These are phyloP conservation scores for Candida pseudoglaebosa DNA, from an alignment of 805 yeast species.

Conservation along the genomic window DNA sequence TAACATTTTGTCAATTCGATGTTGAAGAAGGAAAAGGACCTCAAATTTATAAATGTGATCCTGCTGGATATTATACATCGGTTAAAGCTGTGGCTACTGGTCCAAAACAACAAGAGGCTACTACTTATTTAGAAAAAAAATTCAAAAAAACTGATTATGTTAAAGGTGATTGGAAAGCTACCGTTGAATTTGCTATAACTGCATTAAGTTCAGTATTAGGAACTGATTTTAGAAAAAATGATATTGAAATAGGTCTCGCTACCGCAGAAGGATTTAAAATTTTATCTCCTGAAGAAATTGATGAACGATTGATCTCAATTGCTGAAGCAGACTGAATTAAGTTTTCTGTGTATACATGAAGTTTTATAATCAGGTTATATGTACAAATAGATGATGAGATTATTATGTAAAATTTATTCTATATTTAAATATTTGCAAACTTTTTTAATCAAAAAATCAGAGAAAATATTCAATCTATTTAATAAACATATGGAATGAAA, in stretches of 20 bases:
- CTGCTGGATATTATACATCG: constrained; percentile 93
- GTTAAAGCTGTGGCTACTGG: constrained; percentile 93
- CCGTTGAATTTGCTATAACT: constrained; percentile 85
- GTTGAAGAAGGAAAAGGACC: constrained; percentile 80
- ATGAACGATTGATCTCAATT: constrained; percentile 87
- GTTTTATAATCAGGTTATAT: no score
- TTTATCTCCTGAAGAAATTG: constrained; percentile 82
- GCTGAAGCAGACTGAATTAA: constrained; percentile 83
- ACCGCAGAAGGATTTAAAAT: constrained; percentile 65
- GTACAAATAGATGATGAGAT: not conserved
- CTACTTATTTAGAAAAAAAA: constrained; percentile 84
- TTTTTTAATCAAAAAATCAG: not conserved
- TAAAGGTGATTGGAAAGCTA: constrained; percentile 81
- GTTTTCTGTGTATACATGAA: not conserved
- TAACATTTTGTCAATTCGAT: constrained; percentile 75
- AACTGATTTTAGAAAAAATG: constrained; percentile 91
- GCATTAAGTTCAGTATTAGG: constrained; percentile 83
- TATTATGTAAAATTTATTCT: not conserved
- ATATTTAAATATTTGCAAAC: not conserved
- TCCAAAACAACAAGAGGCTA: constrained; percentile 95
- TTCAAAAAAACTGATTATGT: constrained; percentile 66
- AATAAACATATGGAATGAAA: constrained; percentile 84
- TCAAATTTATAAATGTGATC: constrained; percentile 86
- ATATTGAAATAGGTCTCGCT: constrained; percentile 90
- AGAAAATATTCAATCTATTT: no score